Evolutionary conservation across 495 filamentous ascomycete genomes (phyloP).

Genomic region (Aspergillus funiculosus): DNA sequence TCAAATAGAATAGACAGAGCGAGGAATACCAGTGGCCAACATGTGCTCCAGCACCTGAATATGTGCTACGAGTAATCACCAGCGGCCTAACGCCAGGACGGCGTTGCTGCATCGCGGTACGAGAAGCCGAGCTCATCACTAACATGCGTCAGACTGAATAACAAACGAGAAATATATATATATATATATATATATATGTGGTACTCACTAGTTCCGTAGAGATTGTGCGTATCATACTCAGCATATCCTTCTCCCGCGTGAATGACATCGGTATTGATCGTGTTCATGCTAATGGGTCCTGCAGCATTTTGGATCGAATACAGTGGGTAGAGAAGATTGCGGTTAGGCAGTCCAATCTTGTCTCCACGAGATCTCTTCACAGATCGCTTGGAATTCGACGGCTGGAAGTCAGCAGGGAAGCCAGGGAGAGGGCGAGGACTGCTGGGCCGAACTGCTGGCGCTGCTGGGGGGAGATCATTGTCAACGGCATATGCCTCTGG

Average conservation of each 20-base stretch:
- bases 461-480: slow-evolving; percentile 57
- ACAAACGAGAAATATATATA: too few species aligned
- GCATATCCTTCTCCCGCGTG: slow-evolving; percentile 60
- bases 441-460: slow-evolving; percentile 56
- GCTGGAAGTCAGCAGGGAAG: slow-evolving; percentile 68
- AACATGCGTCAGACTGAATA: background rate
- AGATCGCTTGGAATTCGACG: slow-evolving; percentile 24
- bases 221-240: slow-evolving; percentile 80
- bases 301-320: slow-evolving; percentile 72
- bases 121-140: slow-evolving; percentile 71
- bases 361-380: slow-evolving; percentile 9
- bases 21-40: slow-evolving; percentile 71
- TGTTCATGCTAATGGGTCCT: slow-evolving; percentile 64
- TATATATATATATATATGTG: too few species aligned
- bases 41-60: slow-evolving; percentile 68
- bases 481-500: slow-evolving; percentile 47
- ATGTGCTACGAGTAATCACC: slow-evolving; percentile 80
- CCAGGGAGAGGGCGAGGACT: slow-evolving; percentile 60
- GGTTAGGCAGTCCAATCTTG: slow-evolving; percentile 52
- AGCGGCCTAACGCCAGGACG: slow-evolving; percentile 64
- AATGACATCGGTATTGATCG: slow-evolving; percentile 66
- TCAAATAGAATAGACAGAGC: background rate
- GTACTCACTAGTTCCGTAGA: slow-evolving; percentile 66
- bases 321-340: slow-evolving; percentile 64
- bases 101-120: slow-evolving; percentile 61